These are phyloP conservation scores for Lecanicillium sp. DNA, from an alignment of 2,329 filamentous ascomycete species.

Conservation along the genomic window DNA sequence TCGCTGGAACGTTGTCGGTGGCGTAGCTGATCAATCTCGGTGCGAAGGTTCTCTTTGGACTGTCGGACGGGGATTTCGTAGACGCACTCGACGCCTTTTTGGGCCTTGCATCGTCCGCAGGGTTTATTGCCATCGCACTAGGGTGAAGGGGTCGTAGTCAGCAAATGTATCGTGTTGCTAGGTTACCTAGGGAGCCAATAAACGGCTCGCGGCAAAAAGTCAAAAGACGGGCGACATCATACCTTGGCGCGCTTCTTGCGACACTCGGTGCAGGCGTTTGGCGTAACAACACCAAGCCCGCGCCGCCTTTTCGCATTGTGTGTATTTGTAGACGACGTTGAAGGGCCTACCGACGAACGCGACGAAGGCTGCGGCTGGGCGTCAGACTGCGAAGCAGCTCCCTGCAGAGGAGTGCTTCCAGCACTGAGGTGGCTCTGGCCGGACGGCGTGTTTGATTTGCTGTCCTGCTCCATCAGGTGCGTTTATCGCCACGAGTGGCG, in stretches of 20 bases:
- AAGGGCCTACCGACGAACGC: constrained; percentile 2
- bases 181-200: too few species aligned
- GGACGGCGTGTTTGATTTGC: constrained; percentile 19
- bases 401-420: constrained; percentile 23
- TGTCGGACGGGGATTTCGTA: constrained; percentile 57
- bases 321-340: constrained; percentile 12
- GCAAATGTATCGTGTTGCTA: too few species aligned
- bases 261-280: constrained; percentile 53
- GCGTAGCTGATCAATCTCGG: constrained; percentile 50
- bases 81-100: constrained; percentile 47
- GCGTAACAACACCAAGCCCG: constrained; percentile 47
- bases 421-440: constrained; percentile 22
- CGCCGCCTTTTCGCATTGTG: constrained; percentile 42
- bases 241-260: constrained; percentile 56
- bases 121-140: constrained; percentile 53
- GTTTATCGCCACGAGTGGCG: not conserved
- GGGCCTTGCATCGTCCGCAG: constrained; percentile 45
- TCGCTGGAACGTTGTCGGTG: constrained; percentile 46
- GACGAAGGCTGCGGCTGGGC: constrained; percentile 12
- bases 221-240: constrained; percentile 10
- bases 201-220: constrained; percentile 4
- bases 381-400: constrained; percentile 5
- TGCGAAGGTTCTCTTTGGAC: constrained; percentile 52
- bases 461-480: constrained; percentile 24
- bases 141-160: not conserved